Conservation (phyloP, 2,329 filamentous ascomycete genomes). For the Fusarium scirpi region DNA sequence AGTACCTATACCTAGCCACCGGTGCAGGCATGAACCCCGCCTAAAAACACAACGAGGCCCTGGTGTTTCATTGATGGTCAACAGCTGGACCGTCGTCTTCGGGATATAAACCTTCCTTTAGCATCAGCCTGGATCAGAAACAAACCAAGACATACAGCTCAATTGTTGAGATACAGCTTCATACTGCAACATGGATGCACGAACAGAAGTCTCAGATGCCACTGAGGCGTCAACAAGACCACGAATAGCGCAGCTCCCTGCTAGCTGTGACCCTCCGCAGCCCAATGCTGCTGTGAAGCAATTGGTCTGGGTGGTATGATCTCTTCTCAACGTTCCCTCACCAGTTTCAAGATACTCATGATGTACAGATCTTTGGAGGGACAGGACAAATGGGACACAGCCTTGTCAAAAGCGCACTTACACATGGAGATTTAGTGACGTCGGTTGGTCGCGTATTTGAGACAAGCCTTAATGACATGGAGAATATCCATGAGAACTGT, state of each 20-base stretch:
- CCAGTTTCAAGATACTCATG: conserved; percentile 9
- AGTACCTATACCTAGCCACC: neutral
- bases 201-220: conserved; percentile 43
- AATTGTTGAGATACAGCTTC: neutral
- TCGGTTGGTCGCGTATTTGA: conserved; percentile 88
- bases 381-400: conserved; percentile 98
- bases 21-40: conserved; percentile 27
- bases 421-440: conserved; percentile 84
- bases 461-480: conserved; percentile 78
- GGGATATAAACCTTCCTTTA: conserved; percentile 9
- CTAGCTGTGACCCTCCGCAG: conserved; percentile 87
- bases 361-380: conserved; percentile 83
- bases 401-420: conserved; percentile 83
- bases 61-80: conserved; percentile 23
- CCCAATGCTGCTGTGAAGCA: conserved; percentile 76
- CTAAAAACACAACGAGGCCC: conserved; percentile 11
- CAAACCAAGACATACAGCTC: neutral
- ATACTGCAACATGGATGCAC: conserved; percentile 42
- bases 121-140: conserved; percentile 6
- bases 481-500: conserved; percentile 77
- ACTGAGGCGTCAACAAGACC: conserved; percentile 47
- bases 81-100: neutral
- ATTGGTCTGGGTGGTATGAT: conserved; percentile 84
- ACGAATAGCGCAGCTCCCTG: conserved; percentile 71
- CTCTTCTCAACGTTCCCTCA: neutral